A percentile compares a stretch with the other conserved stretches of the same genome.
These are phyloP conservation scores for Erucastrum elatum DNA, from an alignment of 345 rosid genomes.

Conservation along the genomic window DNA sequence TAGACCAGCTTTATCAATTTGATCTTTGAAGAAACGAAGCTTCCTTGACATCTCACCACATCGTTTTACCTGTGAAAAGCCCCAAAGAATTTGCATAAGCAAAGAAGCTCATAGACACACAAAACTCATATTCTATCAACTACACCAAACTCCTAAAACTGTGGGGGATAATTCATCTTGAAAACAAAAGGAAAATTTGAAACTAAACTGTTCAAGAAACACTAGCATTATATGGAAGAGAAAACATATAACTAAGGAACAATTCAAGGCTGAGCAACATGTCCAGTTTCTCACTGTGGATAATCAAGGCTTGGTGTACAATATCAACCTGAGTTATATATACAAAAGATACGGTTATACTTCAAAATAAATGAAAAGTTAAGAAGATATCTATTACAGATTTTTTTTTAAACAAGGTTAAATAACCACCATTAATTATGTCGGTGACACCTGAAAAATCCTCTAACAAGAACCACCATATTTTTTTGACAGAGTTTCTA, in stretches of 20 bases:
- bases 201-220: constrained; percentile 13
- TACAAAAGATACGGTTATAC: background rate
- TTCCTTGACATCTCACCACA: constrained; percentile 98
- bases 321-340: constrained; percentile 1
- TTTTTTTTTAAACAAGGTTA: background rate
- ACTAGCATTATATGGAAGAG: background rate
- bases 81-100: constrained; percentile 34
- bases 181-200: background rate
- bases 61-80: constrained; percentile 70
- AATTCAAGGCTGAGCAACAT: background rate
- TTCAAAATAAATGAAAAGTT: background rate
- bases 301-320: constrained; percentile 11
- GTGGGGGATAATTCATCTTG: background rate
- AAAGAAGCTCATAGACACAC: constrained; percentile 12
- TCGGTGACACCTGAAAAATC: background rate
- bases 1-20: constrained; percentile 85
- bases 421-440: background rate
- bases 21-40: constrained; percentile 85
- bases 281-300: background rate
- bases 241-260: background rate
- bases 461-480: background rate
- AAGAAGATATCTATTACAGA: background rate
- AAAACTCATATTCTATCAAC: background rate
- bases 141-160: constrained; percentile 4
- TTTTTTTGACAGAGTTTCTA: background rate